Evolutionary conservation across 179 eudicot genomes (phyloP), one percentile per base, ranked within the genome.

Genomic region (Pouteria campechiana): DNA sequence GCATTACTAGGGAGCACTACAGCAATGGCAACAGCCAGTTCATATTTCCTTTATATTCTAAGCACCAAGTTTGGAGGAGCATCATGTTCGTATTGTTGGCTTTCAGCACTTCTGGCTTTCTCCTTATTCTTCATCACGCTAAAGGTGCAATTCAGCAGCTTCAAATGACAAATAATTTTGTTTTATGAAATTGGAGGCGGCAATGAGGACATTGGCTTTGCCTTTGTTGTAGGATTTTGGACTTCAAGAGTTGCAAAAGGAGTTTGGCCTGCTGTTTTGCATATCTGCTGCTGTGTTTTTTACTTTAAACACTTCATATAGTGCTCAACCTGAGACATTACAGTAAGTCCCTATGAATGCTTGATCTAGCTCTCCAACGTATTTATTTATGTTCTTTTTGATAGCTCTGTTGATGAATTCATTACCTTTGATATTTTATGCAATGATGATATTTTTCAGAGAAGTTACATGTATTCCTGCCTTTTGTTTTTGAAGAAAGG

Each of bases 11-110:
- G 79, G 29, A 56, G 61, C 65, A 68, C 92, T 45, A 67, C 94
- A 46, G 72, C 98, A 43, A 82, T 90, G 98, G 96, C 96, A 46
- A 62, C 71, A 45, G 92, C 98, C 18, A 90, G 98, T 63, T 63
- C 80, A 46, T 90, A 76, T 69, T 87, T 90, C 57, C 63, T 90
- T 55, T 90, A 86, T 69, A 67, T 68, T 34, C 65, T 90, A 23
- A 76, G 69, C 60, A 70, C 84, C 40, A 67, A 68, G 61, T 82
- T 90, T 57, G 64, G 56, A 25, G 98, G 94, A 56, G 75, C 74
- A 64, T 68, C 80, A 15, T 90, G 98, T 61, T 47, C 68, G 25
- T 90, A 90, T 63, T 90, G 98, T 49, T 67, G 79, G 61, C 57
- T 68, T 19, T 90, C 98, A 7, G 88, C 80, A 32, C 38, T 61